phyloP scores from a whole-genome alignment of 192 early-diverging fungal species.

The Geranomyces michiganensis region DNA sequence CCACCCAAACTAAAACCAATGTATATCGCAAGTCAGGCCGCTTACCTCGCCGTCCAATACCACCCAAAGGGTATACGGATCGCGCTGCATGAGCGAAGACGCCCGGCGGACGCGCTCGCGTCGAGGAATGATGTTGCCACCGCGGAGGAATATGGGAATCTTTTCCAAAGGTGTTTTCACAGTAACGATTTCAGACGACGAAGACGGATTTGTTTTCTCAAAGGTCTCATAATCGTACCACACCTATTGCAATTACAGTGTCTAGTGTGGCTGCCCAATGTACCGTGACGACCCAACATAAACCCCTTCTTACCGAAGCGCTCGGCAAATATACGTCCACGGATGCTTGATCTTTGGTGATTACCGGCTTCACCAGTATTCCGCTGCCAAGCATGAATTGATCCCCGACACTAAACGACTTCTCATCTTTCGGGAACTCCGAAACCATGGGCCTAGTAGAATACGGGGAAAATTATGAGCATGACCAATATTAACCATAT shows the following conservation, averaged over 20 bases:
- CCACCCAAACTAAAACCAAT: background rate
- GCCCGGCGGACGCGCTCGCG: slow-evolving; percentile 84
- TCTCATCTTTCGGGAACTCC: slow-evolving; percentile 82
- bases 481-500: slow-evolving; percentile 4
- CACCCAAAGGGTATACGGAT: slow-evolving; percentile 91
- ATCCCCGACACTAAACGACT: slow-evolving; percentile 78
- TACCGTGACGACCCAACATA: background rate
- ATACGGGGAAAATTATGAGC: background rate
- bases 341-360: slow-evolving; percentile 56
- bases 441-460: slow-evolving; percentile 77
- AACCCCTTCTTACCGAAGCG: slow-evolving; percentile 54
- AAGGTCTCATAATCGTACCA: slow-evolving; percentile 75
- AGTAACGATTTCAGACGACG: slow-evolving; percentile 31
- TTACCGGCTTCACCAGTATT: slow-evolving; percentile 75
- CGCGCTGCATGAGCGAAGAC: slow-evolving; percentile 74
- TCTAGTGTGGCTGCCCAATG: too few species aligned
- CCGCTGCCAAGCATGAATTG: slow-evolving; percentile 89
- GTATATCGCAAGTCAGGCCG: background rate
- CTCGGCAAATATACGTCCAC: slow-evolving; percentile 76
- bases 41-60: slow-evolving; percentile 67
- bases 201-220: slow-evolving; percentile 21
- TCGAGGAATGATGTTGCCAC: slow-evolving; percentile 85
- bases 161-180: slow-evolving; percentile 72
- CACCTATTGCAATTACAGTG: too few species aligned
- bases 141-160: slow-evolving; percentile 86